phyloP scores from a whole-genome alignment of 108 stramenopile species.

The Cyclotella cryptica region DNA sequence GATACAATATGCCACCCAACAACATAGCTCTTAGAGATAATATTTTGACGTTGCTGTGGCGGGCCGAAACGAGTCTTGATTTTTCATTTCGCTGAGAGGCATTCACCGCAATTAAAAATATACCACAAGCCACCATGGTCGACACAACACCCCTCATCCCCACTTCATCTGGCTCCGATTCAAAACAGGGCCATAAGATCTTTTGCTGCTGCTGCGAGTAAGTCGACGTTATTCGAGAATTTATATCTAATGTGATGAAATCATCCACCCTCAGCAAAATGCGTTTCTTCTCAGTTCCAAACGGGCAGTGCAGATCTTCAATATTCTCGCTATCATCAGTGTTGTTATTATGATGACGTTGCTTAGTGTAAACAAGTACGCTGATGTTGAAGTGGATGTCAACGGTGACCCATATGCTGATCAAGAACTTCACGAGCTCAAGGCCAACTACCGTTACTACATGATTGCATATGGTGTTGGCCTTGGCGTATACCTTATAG shows the following conservation, averaged over 20 bases:
- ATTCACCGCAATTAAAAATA: no score
- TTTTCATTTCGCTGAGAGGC: no score
- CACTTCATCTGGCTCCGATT: background rate
- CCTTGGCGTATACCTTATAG: slow-evolving; percentile 5
- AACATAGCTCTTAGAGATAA: no score
- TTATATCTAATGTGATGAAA: background rate
- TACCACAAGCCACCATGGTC: slow-evolving; percentile 10
- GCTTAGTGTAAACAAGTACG: slow-evolving; percentile 18
- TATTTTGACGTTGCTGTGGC: background rate
- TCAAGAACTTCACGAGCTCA: slow-evolving; percentile 4
- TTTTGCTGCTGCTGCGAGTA: slow-evolving; percentile 31
- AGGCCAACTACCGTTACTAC: slow-evolving; percentile 15
- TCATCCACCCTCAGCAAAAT: background rate
- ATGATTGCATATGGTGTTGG: slow-evolving; percentile 19
- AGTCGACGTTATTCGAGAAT: background rate
- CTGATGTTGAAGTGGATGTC: slow-evolving; percentile 8
- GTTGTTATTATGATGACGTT: slow-evolving; percentile 4
- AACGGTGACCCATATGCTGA: slow-evolving; percentile 6
- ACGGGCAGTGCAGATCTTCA: slow-evolving; percentile 16
- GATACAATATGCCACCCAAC: no score
- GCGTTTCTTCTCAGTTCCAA: slow-evolving; percentile 11
- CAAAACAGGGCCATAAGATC: slow-evolving; percentile 6
- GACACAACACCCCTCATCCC: slow-evolving; percentile 25
- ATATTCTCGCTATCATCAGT: slow-evolving; percentile 3
- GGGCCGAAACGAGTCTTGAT: no score